Base-by-base conservation (phyloP, 495 filamentous ascomycete species). In the Achaetomiella virescens region DNA sequence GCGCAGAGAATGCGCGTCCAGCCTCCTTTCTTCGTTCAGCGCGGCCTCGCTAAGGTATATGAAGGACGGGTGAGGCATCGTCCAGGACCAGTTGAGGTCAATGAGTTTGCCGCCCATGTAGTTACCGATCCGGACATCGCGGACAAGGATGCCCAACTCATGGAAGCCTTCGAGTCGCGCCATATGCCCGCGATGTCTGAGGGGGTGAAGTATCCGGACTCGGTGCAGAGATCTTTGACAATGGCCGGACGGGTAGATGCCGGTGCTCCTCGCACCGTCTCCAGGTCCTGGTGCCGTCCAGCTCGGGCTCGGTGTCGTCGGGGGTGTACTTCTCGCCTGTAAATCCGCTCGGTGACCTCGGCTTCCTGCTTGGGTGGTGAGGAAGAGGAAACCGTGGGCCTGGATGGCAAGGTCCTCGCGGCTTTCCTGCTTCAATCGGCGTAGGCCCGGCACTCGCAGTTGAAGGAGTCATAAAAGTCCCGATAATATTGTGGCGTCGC, bases 41-140 rank as follows among this genome's bases (percentile, higher is more conserved):
- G n/a, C n/a, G n/a, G n/a, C n/a, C n/a, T n/a, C n/a, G n/a, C n/a
- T n/a, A n/a, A n/a, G n/a, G n/a, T n/a, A n/a, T n/a, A n/a, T n/a
- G 15, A 54, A 17, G 1, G 24, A 47, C 33, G 57, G 50, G 17
- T 59, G 51, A 8, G 51, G 50, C 37, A 44, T 33, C 8, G 62
- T 61, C 55, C 55, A 59, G 7, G 59, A 47, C 14, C 21, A 27
- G 58, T 59, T 56, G 24, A 64, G 59, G 44, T 64, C 59, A n/a
- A 57, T 20, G 37, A 61, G 52, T 33, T 57, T 58, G 6, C 43
- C 58, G 36, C 25, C 48, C 3, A 59, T 21, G 52, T 64, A 64
- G 53, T 59, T 61, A 33, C 1, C 2, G 2, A 40, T 17, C 3
- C 15, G 18, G 33, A 61, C 24, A 46, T 61, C 62, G 12, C 55